Conservation (phyloP, 2,329 filamentous ascomycete genomes). For the Aspergillus pseudotamarii region DNA sequence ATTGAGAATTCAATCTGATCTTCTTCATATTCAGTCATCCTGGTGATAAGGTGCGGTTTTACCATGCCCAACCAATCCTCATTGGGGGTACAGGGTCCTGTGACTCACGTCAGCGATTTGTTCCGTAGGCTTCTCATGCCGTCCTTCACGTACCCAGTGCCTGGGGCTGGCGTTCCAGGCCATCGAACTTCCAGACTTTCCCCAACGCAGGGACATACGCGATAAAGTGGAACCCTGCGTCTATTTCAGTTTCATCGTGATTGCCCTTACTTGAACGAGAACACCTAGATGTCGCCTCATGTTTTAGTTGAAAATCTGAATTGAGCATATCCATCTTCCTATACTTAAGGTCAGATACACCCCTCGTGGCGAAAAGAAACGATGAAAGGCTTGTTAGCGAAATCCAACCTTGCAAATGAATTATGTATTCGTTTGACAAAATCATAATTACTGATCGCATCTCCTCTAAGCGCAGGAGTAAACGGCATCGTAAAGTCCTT, state of each 20-base stretch:
- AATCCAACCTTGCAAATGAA: constrained; percentile 70
- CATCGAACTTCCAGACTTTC: constrained; percentile 85
- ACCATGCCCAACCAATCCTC: constrained; percentile 70
- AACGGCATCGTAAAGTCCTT: constrained; percentile 71
- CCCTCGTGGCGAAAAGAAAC: neutral
- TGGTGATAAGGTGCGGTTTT: constrained; percentile 63
- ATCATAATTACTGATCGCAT: constrained; percentile 71
- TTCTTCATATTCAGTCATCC: constrained; percentile 69
- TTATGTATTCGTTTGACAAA: constrained; percentile 85
- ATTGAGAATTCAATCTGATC: constrained; percentile 74
- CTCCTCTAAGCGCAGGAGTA: constrained; percentile 72
- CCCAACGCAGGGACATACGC: constrained; percentile 79
- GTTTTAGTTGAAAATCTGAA: constrained; percentile 65
- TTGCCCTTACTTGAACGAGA: constrained; percentile 38
- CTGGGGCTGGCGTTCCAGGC: constrained; percentile 72
- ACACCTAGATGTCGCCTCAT: constrained; percentile 45
- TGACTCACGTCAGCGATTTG: constrained; percentile 1
- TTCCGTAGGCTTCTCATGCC: neutral
- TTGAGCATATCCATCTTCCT: constrained; percentile 76
- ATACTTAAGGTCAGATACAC: constrained; percentile 9
- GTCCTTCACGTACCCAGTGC: constrained; percentile 54
- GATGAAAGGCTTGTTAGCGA: neutral
- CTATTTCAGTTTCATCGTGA: constrained; percentile 52
- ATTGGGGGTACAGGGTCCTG: constrained; percentile 44
- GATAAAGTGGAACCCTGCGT: constrained; percentile 82